phyloP scores from a whole-genome alignment of 441 rosid genomes.

The Biscutella laevigata region DNA sequence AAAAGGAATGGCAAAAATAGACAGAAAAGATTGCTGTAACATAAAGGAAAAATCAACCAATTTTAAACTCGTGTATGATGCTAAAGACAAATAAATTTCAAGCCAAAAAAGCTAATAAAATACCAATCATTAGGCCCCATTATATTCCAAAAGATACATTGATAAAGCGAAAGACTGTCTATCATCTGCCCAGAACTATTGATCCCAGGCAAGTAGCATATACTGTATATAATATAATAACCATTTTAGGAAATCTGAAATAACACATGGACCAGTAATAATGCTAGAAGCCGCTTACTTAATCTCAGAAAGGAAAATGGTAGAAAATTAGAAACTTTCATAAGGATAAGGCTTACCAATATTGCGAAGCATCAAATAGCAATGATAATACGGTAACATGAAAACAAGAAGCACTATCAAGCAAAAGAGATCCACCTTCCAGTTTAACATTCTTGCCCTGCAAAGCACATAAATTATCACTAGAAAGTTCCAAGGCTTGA shows the following conservation, averaged over 20 bases:
- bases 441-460: constrained; percentile 92
- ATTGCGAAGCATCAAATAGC: constrained; percentile 93
- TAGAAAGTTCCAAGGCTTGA: constrained; percentile 4
- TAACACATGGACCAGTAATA: too few species aligned
- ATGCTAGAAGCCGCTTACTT: too few species aligned
- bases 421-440: constrained; percentile 95
- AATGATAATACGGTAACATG: constrained; percentile 94
- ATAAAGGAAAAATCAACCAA: neutral
- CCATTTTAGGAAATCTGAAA: neutral
- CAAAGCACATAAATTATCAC: constrained; percentile 10
- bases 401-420: constrained; percentile 83
- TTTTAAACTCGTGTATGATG: neutral
- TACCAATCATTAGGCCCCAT: neutral
- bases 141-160: neutral
- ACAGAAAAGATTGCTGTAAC: neutral
- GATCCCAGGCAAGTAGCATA: neutral
- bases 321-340: neutral
- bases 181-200: neutral
- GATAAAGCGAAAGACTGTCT: neutral
- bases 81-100: neutral
- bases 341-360: constrained; percentile 45
- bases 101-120: neutral
- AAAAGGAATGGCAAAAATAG: neutral
- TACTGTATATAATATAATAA: neutral
- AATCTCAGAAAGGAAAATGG: neutral